Conservation (phyloP, 2,329 filamentous ascomycete species). For the Colletotrichum orbiculare region DNA sequence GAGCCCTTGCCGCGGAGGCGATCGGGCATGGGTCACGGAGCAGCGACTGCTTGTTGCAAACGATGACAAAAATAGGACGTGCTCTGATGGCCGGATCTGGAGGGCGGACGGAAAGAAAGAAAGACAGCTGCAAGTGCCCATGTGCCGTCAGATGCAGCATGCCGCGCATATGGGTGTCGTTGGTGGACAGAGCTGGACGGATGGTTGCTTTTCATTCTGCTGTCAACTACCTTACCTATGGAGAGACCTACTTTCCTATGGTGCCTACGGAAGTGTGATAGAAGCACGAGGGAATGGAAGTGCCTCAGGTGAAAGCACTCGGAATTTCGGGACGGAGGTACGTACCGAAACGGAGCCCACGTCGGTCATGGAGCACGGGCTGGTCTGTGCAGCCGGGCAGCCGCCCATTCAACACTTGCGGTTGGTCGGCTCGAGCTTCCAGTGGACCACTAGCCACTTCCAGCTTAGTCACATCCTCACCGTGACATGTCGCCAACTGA, state of each 20-base stretch:
- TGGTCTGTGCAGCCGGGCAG: conserved; percentile 8
- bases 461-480: conserved; percentile 10
- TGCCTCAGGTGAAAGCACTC: not conserved
- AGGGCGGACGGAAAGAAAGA: not conserved
- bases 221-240: too few relatives aligned
- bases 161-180: not conserved
- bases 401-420: not conserved
- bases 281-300: not conserved
- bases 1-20: conserved; percentile 1
- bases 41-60: conserved; percentile 23
- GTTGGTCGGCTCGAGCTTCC: conserved; percentile 1
- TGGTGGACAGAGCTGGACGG: not conserved
- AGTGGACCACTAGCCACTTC: not conserved
- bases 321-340: not conserved
- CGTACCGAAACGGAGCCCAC: conserved; percentile 1
- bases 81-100: not conserved
- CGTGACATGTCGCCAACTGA: conserved; percentile 2
- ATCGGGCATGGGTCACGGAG: conserved; percentile 5
- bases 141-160: conserved; percentile 2
- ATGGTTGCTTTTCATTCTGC: not conserved
- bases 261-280: too few relatives aligned
- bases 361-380: not conserved
- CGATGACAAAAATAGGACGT: conserved; percentile 2
- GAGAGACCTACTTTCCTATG: too few relatives aligned
- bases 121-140: not conserved